Evolutionary conservation across 192 early-diverging fungal species (phyloP), one percentile per base, ranked within the genome.

Genomic region (Blastocladiella britannica): DNA sequence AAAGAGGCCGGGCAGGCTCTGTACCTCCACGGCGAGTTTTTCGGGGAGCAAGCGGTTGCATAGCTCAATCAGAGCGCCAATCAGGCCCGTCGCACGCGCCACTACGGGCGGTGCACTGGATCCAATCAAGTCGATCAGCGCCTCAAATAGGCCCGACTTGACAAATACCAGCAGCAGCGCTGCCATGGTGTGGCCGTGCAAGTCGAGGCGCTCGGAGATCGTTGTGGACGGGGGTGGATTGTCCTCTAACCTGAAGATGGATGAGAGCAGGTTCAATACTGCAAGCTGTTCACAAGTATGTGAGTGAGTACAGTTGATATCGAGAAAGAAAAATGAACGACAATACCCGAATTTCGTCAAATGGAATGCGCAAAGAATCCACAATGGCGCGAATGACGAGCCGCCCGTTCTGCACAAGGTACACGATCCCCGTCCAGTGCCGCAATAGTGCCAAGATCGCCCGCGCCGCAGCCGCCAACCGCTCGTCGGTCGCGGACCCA

Each of bases 91-190:
- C 0, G 87, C 78, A 22, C 77, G 77, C 5, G 75, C 65, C 6
- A 79, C 63, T 25, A 86, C 69, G 25, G 79, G 68, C 25, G 70
- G 71, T 55, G 82, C 73, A 25, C 75, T 70, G 12, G 72, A 67
- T 51, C 82, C 76, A 23, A 86, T 66, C 26, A 87, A 63, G 24
- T 85, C 79, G 12, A 87, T 73, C 52, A 91, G 70, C 1, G 79
- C 75, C 78, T 85, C 55, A 24, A 85, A 62, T 28, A 90, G 59
- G 9, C 85, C 82, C 53, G 72, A 68, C 24, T 88, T 83, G 29
- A 88, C 78, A 62, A 90, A 85, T n/a, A 82, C 73, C 1, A 82
- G 75, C 7, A 90, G 59, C 4, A 84, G 67, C 7, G 88, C 68
- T 31, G 73, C 76, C 22, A 81, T 71, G 65, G 82, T 82, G 58